A percentile compares a stretch with the other conserved stretches of the same genome.
These are phyloP conservation scores for Fraxinus latifolia DNA, from an alignment of 305 asterid genomes.

Conservation along the genomic window DNA sequence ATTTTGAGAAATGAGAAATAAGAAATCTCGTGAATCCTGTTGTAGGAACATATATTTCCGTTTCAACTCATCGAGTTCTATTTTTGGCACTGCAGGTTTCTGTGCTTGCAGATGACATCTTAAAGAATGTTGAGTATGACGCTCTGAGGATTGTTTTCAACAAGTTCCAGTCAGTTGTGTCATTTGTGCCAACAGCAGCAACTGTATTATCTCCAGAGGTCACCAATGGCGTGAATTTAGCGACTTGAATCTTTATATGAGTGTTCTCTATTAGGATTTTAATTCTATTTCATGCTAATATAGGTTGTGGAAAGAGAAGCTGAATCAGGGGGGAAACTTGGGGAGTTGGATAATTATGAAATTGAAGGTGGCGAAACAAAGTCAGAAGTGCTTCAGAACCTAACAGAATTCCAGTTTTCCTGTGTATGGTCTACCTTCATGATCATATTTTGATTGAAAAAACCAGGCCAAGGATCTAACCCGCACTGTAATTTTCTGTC, in stretches of 20 bases:
- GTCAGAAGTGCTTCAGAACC: slow-evolving; percentile 92
- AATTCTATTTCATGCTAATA: not conserved
- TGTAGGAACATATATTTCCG: not conserved
- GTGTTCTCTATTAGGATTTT: slow-evolving; percentile 8
- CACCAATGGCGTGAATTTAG: slow-evolving; percentile 7
- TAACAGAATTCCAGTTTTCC: slow-evolving; percentile 82
- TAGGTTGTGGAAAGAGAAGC: slow-evolving; percentile 87
- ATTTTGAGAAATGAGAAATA: not conserved
- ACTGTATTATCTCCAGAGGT: slow-evolving; percentile 97
- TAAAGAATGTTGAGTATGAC: slow-evolving; percentile 85
- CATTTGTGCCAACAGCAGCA: slow-evolving; percentile 46
- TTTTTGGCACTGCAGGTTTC: slow-evolving; percentile 62
- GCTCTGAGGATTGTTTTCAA: slow-evolving; percentile 80
- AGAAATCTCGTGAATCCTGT: not conserved
- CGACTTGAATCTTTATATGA: not conserved
- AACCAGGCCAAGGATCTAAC: slow-evolving; percentile 1
- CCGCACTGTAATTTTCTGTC: not conserved
- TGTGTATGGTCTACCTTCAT: slow-evolving; percentile 45
- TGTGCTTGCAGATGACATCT: slow-evolving; percentile 88
- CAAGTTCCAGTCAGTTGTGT: slow-evolving; percentile 54
- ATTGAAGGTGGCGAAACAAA: slow-evolving; percentile 92
- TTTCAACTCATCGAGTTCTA: not conserved
- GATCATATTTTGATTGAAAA: not conserved
- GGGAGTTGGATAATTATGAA: slow-evolving; percentile 81
- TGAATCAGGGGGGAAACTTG: slow-evolving; percentile 88